phyloP scores from a whole-genome alignment of 371 early-diverging fungal species.

The Mortierella sp. region DNA sequence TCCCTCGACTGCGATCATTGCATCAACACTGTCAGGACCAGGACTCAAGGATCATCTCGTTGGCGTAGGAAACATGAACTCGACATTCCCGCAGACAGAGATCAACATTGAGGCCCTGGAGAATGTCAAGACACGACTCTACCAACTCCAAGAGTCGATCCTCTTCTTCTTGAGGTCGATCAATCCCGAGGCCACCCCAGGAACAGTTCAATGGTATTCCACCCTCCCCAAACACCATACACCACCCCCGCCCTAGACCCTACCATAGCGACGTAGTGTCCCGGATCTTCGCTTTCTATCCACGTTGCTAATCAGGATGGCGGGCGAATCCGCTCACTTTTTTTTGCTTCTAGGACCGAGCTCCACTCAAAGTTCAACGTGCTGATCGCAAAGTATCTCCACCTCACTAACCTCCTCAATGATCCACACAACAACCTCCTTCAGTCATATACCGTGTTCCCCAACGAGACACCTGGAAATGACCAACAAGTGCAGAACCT shows the following conservation, averaged over 20 bases:
- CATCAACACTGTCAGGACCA: no score
- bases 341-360: conserved; percentile 30
- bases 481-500: conserved; percentile 49
- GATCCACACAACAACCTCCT: conserved; percentile 21
- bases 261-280: no score
- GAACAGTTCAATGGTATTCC: conserved; percentile 39
- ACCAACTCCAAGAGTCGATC: conserved; percentile 50
- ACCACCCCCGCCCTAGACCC: no score
- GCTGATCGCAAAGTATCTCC: conserved; percentile 46
- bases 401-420: conserved; percentile 48
- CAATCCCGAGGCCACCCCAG: conserved; percentile 40
- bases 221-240: no score
- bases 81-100: conserved; percentile 38
- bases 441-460: conserved; percentile 40
- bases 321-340: no score
- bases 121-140: conserved; percentile 41
- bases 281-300: no score
- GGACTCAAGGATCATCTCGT: no score
- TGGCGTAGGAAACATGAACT: conserved; percentile 5
- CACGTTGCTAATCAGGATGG: no score
- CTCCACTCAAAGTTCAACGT: conserved; percentile 52
- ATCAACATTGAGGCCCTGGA: conserved; percentile 47
- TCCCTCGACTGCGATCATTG: no score
- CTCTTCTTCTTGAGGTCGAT: conserved; percentile 42
- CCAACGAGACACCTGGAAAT: conserved; percentile 35